Base-by-base conservation (phyloP, 495 filamentous ascomycete genomes). In the Tuber magnatum region DNA sequence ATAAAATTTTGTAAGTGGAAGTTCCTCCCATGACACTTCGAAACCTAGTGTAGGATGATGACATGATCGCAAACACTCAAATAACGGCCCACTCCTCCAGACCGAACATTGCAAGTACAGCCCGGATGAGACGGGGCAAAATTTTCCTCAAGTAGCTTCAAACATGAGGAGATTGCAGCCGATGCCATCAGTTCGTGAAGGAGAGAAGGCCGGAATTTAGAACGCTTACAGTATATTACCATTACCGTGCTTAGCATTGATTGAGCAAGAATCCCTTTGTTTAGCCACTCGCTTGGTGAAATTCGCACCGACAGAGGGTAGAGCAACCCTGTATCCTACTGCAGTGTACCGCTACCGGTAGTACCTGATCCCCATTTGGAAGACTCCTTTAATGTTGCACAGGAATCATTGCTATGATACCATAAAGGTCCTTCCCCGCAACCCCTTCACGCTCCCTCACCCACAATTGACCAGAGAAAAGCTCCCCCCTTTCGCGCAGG, bases 181-280 rank as follows among this genome's bases (percentile, higher is more conserved):
- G n/a, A n/a, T n/a, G n/a, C n/a, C n/a, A n/a, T n/a, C n/a, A n/a
- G n/a, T n/a, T 41, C 74, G 28, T 68, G 40, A 35, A 51, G 68
- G 43, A 22, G 35, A 73, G 74, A 24, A 75, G 72, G 43, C 68
- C 42, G 74, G 48, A 38, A 65, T 24, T 70, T 40, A 22, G 42
- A 68, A 65, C 28, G 51, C 41, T 75, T 41, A 40, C 39, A 7
- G 39, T 40, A 7, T 40, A 14, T 65, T 28, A 8, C 32, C 12
- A 35, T 18, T 65, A 35, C 32, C 24, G 42, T 43, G 10, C 43
- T 46, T 16, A 40, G 3, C 39, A 40, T 40, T 40, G 3, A 56
- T 35, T 6, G 32, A 65, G 28, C 1, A 65, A 65, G 32, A 65
- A 65, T 65, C 56, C 56, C 56, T 65, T 65, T 65, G 56, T 65